These are phyloP conservation scores for Pyrenophora teres DNA, from an alignment of 2,329 filamentous ascomycete species.

Conservation along the genomic window DNA sequence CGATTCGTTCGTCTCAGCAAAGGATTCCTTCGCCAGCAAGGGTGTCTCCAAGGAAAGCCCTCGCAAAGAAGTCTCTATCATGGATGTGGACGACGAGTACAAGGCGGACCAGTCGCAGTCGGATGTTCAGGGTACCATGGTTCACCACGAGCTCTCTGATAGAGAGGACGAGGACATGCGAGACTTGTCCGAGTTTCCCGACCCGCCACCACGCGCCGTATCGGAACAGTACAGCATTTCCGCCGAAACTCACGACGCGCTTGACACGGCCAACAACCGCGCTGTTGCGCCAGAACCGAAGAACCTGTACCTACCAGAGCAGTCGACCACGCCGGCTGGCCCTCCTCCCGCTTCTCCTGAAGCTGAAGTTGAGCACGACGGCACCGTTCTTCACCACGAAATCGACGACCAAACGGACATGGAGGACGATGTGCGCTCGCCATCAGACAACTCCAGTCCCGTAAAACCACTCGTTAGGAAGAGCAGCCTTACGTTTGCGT, in stretches of 20 bases:
- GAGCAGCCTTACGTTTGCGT: slow-evolving; percentile 93
- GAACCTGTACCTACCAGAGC: slow-evolving; percentile 20
- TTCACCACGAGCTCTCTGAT: slow-evolving; percentile 30
- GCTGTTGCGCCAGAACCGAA: slow-evolving; percentile 32
- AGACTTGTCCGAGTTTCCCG: slow-evolving; percentile 26
- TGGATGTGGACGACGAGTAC: slow-evolving; percentile 40
- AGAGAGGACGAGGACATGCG: slow-evolving; percentile 25
- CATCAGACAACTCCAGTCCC: slow-evolving; percentile 74
- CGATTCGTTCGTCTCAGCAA: slow-evolving; percentile 56
- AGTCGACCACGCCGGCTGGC: slow-evolving; percentile 29
- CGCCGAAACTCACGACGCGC: slow-evolving; percentile 39
- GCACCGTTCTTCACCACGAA: slow-evolving; percentile 39
- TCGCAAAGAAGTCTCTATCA: slow-evolving; percentile 28
- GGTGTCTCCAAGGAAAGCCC: slow-evolving; percentile 34
- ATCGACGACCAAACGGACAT: slow-evolving; percentile 48
- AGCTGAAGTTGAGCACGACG: slow-evolving; percentile 25
- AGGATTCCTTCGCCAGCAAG: slow-evolving; percentile 48
- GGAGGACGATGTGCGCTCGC: slow-evolving; percentile 63
- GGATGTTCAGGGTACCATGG: slow-evolving; percentile 31
- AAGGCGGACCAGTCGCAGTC: slow-evolving; percentile 27
- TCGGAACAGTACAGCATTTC: slow-evolving; percentile 42
- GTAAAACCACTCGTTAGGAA: slow-evolving; percentile 81
- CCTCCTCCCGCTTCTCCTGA: slow-evolving; percentile 31
- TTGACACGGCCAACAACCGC: slow-evolving; percentile 32
- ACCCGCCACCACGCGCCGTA: slow-evolving; percentile 26